Evolutionary conservation across 1,284 basidiomycete species (phyloP), one percentile per base, ranked within the genome.

Genomic region (Melampsora americana): DNA sequence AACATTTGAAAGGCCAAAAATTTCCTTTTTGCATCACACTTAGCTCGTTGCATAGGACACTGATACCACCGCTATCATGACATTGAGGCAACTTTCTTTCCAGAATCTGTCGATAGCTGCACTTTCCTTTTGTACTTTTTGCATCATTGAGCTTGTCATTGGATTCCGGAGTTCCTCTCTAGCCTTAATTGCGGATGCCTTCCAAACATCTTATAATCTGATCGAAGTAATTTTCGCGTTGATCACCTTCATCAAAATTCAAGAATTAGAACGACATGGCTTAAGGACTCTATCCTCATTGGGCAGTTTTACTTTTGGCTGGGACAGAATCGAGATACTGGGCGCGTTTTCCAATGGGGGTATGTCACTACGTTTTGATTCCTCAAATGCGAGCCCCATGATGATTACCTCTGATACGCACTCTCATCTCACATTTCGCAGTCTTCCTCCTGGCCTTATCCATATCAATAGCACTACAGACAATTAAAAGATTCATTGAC

Each of bases 281-380:
- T 5, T 28, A 11, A 28, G 53, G 28, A 30, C 59, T 9, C 28
- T 77, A 28, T 69, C 59, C 35, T 46, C 61, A 72, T 26, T 44
- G 64, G 74, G 56, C 7, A 44, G 62, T 20, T 78, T 59, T 61
- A 73, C 70, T 18, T 78, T 72, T 78, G 78, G 78, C 14, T 64
- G 69, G 30, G 70, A 78, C 50, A 59, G 76, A n/a, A 77, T 64
- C 7, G 71, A 70, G 39, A 67, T 72, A 9, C 72, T 78, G 1
- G 78, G 77, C 6, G 78, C 70, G 7, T 77, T 78, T 46, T 78
- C 70, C 68, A 78, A 78, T 59, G 78, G 78, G 14, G 65, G 65
- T 66, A 66, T n/a, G 61, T 12, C 11, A 42, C 20, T 5, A 32
- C 32, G 2, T 3, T 32, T 28, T 39, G 35, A 20, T 23, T 66